phyloP scores from a whole-genome alignment of 805 yeast genomes.

The Isabelozyma heimii region DNA sequence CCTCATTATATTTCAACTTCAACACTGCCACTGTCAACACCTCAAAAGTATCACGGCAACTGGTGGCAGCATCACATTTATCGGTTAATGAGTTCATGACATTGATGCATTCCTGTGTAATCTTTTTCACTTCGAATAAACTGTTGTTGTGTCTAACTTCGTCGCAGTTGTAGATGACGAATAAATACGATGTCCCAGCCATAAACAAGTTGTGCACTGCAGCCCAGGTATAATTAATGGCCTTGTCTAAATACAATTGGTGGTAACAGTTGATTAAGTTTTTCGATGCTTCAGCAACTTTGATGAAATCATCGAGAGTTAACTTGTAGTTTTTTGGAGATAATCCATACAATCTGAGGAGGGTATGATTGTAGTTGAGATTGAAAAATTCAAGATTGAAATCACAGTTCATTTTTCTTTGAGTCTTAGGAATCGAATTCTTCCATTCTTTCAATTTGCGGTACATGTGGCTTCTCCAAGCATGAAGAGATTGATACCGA shows the following conservation, averaged over 20 bases:
- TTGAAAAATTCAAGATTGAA: slow-evolving; percentile 70
- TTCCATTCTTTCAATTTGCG: slow-evolving; percentile 63
- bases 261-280: slow-evolving; percentile 65
- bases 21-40: slow-evolving; percentile 70
- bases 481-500: slow-evolving; percentile 46
- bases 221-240: slow-evolving; percentile 87
- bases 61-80: slow-evolving; percentile 74
- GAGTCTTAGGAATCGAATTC: slow-evolving; percentile 51
- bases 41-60: slow-evolving; percentile 70
- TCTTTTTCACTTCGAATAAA: slow-evolving; percentile 40
- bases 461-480: slow-evolving; percentile 62
- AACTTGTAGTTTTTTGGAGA: slow-evolving; percentile 66
- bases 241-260: slow-evolving; percentile 51
- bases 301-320: slow-evolving; percentile 49
- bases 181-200: slow-evolving; percentile 85
- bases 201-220: slow-evolving; percentile 85
- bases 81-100: slow-evolving; percentile 62
- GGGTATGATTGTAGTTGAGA: slow-evolving; percentile 74
- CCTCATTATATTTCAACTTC: slow-evolving; percentile 49
- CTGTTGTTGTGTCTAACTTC: slow-evolving; percentile 46
- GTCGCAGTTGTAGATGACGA: slow-evolving; percentile 70
- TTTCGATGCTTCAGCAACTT: slow-evolving; percentile 61
- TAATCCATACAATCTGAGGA: slow-evolving; percentile 70
- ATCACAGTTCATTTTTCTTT: slow-evolving; percentile 64
- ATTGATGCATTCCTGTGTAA: slow-evolving; percentile 54